phyloP scores from a whole-genome alignment of 2,329 filamentous ascomycete species.

The Shiraia sp. region DNA sequence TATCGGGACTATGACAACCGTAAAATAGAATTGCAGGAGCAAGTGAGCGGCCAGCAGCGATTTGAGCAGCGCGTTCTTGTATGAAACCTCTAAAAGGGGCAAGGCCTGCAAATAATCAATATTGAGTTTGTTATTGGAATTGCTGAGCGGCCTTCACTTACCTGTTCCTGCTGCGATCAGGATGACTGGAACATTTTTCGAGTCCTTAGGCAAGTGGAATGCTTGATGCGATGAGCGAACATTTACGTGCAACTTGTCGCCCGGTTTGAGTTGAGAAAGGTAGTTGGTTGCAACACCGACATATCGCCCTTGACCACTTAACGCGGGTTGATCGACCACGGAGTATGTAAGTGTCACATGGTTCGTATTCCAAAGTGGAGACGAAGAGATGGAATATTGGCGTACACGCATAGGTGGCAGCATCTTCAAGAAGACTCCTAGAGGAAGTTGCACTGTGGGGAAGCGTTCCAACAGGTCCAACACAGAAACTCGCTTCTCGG shows the following conservation, averaged over 20 bases:
- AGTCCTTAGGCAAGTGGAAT: slow-evolving; percentile 51
- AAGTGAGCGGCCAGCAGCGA: slow-evolving; percentile 55
- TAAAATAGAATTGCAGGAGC: slow-evolving; percentile 68
- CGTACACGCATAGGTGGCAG: slow-evolving; percentile 76
- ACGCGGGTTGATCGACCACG: slow-evolving; percentile 62
- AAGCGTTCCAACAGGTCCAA: slow-evolving; percentile 72
- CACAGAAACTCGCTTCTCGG: slow-evolving; percentile 62
- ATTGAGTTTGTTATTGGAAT: background rate
- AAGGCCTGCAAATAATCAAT: slow-evolving; percentile 45
- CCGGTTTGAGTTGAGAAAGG: slow-evolving; percentile 44
- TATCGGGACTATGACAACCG: slow-evolving; percentile 60
- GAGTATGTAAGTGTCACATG: slow-evolving; percentile 69
- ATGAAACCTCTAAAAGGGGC: slow-evolving; percentile 51
- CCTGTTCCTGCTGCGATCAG: slow-evolving; percentile 44
- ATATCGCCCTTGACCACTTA: slow-evolving; percentile 49
- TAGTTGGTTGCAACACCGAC: slow-evolving; percentile 51
- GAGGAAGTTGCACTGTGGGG: slow-evolving; percentile 59
- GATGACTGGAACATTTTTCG: slow-evolving; percentile 47
- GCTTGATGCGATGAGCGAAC: slow-evolving; percentile 47
- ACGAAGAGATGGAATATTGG: slow-evolving; percentile 82
- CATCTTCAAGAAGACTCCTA: slow-evolving; percentile 70
- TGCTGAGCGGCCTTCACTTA: slow-evolving; percentile 2
- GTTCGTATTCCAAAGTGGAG: slow-evolving; percentile 62
- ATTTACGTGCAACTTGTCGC: slow-evolving; percentile 49
- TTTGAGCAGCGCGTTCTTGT: slow-evolving; percentile 46